Evolutionary conservation across 2,329 filamentous ascomycete species (phyloP).

Genomic region (Alternaria incomplexa): DNA sequence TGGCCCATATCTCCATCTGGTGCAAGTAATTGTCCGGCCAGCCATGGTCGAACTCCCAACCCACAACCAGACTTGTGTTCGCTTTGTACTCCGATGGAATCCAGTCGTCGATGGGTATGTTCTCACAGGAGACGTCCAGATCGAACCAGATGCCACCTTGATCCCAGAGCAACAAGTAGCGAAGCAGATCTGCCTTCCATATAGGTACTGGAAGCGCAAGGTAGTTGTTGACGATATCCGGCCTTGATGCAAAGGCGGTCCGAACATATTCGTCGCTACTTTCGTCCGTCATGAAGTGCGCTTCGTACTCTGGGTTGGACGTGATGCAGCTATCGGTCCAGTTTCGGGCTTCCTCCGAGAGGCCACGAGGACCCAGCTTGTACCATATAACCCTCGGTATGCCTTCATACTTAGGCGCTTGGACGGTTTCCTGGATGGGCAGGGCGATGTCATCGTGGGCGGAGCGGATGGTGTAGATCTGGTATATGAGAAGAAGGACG

Average conservation of each 20-base stretch:
- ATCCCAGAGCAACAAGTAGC: slow-evolving; percentile 49
- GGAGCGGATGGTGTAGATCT: background rate
- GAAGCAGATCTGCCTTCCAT: slow-evolving; percentile 50
- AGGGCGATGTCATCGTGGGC: background rate
- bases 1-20: slow-evolving; percentile 41
- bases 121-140: slow-evolving; percentile 48
- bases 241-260: slow-evolving; percentile 38
- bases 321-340: slow-evolving; percentile 43
- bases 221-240: slow-evolving; percentile 48
- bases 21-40: slow-evolving; percentile 21
- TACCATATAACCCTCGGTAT: slow-evolving; percentile 49
- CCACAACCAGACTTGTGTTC: slow-evolving; percentile 44
- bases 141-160: slow-evolving; percentile 53
- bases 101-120: slow-evolving; percentile 43
- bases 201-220: slow-evolving; percentile 45
- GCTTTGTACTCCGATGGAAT: slow-evolving; percentile 43
- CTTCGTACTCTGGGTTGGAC: slow-evolving; percentile 35
- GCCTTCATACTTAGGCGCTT: background rate
- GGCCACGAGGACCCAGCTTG: slow-evolving; percentile 47
- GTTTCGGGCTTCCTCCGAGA: slow-evolving; percentile 32
- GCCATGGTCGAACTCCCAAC: slow-evolving; percentile 48
- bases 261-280: slow-evolving; percentile 40
- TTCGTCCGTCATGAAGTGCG: slow-evolving; percentile 41
- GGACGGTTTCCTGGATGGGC: background rate
- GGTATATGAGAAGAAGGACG: background rate